Percentiles rank a stretch among this genome's conserved stretches.
phyloP scores from a whole-genome alignment of 2,329 filamentous ascomycete genomes.

The Colletotrichum sp. region DNA sequence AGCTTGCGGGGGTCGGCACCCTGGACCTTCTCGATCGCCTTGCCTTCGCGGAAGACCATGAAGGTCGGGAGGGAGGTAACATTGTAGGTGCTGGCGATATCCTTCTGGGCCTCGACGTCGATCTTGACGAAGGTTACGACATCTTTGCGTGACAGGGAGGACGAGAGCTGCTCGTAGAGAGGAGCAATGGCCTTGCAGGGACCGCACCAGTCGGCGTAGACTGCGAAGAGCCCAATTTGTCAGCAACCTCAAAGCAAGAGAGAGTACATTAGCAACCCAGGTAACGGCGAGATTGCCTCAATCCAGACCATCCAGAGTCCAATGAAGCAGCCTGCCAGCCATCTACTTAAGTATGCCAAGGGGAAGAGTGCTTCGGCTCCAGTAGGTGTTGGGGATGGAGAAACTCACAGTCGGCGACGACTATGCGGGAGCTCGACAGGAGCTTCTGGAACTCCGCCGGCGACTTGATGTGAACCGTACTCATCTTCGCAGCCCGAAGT shows the following conservation, averaged over 20 bases:
- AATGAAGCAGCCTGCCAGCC: background rate
- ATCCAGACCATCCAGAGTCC: background rate
- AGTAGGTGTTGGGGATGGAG: background rate
- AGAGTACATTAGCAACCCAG: background rate
- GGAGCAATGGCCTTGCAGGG: constrained; percentile 87
- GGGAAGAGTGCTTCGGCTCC: constrained; percentile 26
- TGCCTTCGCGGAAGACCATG: constrained; percentile 80
- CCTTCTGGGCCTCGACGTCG: constrained; percentile 78
- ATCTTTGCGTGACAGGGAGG: constrained; percentile 72
- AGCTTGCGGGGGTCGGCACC: constrained; percentile 78
- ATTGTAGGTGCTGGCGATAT: constrained; percentile 75
- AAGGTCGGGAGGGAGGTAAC: constrained; percentile 89
- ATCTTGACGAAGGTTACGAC: constrained; percentile 86
- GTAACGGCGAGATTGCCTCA: background rate
- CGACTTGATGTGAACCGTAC: constrained; percentile 41
- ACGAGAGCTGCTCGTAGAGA: constrained; percentile 78
- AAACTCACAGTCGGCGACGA: constrained; percentile 86
- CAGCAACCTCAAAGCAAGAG: constrained; percentile 23
- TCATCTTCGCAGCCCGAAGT: constrained; percentile 31
- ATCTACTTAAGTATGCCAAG: constrained; percentile 24
- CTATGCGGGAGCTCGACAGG: constrained; percentile 75
- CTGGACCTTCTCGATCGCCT: constrained; percentile 70
- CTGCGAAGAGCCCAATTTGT: constrained; percentile 49
- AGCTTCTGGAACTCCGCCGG: constrained; percentile 70
- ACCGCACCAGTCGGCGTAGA: constrained; percentile 87